Conservation (phyloP, 345 rosid species). For the Raphanus sativus region DNA sequence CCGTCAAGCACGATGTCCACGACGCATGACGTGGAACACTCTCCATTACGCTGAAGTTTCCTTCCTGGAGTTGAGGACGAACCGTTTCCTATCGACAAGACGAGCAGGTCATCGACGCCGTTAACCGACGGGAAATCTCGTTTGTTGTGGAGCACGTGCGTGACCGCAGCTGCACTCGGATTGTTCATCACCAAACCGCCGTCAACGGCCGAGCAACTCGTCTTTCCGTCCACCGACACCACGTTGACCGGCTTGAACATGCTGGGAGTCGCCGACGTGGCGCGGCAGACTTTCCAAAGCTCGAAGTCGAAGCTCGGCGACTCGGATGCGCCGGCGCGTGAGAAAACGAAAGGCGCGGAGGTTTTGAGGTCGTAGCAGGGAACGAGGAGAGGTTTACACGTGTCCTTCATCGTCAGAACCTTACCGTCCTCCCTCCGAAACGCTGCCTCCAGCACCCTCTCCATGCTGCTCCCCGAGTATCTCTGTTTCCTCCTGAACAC, state of each 20-base stretch:
- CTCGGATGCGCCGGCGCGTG: slow-evolving; percentile 92
- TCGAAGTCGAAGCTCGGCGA: slow-evolving; percentile 89
- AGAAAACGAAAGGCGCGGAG: slow-evolving; percentile 95
- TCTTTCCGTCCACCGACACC: slow-evolving; percentile 76
- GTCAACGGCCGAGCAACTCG: slow-evolving; percentile 76
- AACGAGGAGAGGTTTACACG: slow-evolving; percentile 90
- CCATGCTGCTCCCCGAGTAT: slow-evolving; percentile 74
- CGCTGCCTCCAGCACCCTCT: slow-evolving; percentile 56
- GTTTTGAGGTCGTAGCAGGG: slow-evolving; percentile 95
- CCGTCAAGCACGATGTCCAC: slow-evolving; percentile 85
- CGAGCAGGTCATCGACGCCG: slow-evolving; percentile 84
- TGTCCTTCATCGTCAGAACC: slow-evolving; percentile 74
- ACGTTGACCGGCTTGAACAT: slow-evolving; percentile 72
- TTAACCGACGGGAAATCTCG: slow-evolving; percentile 81
- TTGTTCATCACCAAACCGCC: slow-evolving; percentile 98
- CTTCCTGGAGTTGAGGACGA: slow-evolving; percentile 33
- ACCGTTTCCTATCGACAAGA: slow-evolving; percentile 86
- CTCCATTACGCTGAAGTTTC: slow-evolving; percentile 50
- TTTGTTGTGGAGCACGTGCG: slow-evolving; percentile 97
- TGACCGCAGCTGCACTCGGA: slow-evolving; percentile 89
- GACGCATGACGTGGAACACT: slow-evolving; percentile 69
- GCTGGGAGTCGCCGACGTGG: slow-evolving; percentile 86
- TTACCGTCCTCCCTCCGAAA: slow-evolving; percentile 63
- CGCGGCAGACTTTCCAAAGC: slow-evolving; percentile 88
- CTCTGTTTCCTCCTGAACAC: slow-evolving; percentile 48